These are phyloP conservation scores for Torrubiellomyces zombiae DNA, from an alignment of 2,329 filamentous ascomycete species.

Conservation along the genomic window DNA sequence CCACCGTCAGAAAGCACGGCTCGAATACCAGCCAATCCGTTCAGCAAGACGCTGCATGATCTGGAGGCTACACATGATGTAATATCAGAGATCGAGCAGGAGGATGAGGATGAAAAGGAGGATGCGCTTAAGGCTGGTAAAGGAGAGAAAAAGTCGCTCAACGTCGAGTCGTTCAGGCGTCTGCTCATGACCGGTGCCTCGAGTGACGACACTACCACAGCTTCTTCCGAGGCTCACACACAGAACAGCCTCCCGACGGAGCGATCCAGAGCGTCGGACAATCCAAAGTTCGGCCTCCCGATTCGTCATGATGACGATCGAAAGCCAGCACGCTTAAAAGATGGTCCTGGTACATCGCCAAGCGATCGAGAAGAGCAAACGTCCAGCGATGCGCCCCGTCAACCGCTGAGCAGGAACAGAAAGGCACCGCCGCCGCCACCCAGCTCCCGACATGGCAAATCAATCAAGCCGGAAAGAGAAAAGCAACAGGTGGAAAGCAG, in stretches of 20 bases:
- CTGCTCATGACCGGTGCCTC: slow-evolving; percentile 58
- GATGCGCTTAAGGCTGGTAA: slow-evolving; percentile 16
- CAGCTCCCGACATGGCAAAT: slow-evolving; percentile 62
- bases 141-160: slow-evolving; percentile 32
- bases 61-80: no score
- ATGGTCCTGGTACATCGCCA: no score
- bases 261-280: no score
- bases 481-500: no score
- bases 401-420: slow-evolving; percentile 22
- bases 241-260: no score
- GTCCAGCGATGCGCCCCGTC: neutral
- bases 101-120: slow-evolving; percentile 14
- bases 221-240: no score
- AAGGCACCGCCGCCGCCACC: slow-evolving; percentile 55
- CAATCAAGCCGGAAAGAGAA: slow-evolving; percentile 37
- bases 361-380: neutral
- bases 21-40: slow-evolving; percentile 22
- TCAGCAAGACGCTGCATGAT: slow-evolving; percentile 37
- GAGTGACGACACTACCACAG: slow-evolving; percentile 10
- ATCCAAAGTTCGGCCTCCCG: no score
- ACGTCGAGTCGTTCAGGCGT: slow-evolving; percentile 64
- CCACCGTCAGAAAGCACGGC: slow-evolving; percentile 3
- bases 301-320: no score
- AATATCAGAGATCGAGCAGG: slow-evolving; percentile 14
- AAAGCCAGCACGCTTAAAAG: no score